Conservation (phyloP, 768 basidiomycete genomes). For the Wakefieldia striispora region DNA sequence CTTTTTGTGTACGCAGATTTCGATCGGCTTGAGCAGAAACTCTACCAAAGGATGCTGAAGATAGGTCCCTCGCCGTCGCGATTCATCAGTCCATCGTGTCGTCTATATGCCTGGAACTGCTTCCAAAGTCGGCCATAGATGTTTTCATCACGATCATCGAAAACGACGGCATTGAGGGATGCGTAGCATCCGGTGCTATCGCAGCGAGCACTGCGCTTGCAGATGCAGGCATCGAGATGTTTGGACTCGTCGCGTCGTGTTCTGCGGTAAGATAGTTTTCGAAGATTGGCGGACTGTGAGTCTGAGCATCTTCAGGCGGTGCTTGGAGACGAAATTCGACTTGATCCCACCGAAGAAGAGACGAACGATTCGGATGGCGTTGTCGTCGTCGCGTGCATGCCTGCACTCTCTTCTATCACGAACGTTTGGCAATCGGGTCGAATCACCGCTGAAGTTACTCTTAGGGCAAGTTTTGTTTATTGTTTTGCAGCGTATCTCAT, state of each 20-base stretch:
- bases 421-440: constrained; percentile 85
- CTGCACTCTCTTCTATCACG: constrained; percentile 80
- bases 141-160: constrained; percentile 88
- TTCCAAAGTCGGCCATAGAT: constrained; percentile 96
- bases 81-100: constrained; percentile 85
- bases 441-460: constrained; percentile 49
- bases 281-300: not conserved
- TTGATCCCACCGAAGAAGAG: constrained; percentile 83
- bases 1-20: not conserved
- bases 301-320: constrained; percentile 44
- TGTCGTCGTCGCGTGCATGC: constrained; percentile 83
- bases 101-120: constrained; percentile 78
- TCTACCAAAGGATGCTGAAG: constrained; percentile 84
- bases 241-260: constrained; percentile 83
- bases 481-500: not conserved
- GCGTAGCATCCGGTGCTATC: constrained; percentile 80
- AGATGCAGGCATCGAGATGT: constrained; percentile 89
- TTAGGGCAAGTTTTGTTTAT: constrained; percentile 49
- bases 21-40: constrained; percentile 4
- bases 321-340: constrained; percentile 57
- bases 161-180: constrained; percentile 87
- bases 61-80: constrained; percentile 76
- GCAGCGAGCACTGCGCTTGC: constrained; percentile 91
- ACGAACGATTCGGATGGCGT: constrained; percentile 53
- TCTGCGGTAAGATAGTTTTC: constrained; percentile 55